Evolutionary conservation across 371 early-diverging fungal species (phyloP), one percentile per base, ranked within the genome.

Genomic region (Capniomyces stellatus): DNA sequence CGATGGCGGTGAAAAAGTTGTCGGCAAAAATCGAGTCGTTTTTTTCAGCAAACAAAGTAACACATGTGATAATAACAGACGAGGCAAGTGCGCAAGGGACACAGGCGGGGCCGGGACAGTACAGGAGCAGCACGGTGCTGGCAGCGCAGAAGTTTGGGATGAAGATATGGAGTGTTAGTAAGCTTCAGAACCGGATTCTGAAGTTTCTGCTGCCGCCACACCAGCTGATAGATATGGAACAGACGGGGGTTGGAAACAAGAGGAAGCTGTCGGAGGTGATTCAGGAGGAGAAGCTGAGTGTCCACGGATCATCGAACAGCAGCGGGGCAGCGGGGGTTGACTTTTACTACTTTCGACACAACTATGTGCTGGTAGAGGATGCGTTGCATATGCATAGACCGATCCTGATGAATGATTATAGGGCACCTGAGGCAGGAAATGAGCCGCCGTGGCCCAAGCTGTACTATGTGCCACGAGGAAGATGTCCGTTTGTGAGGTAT

Each of bases 371-470:
- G 48, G 67, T 60, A 13, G 68, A 67, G 40, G 68, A 67, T 21
- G 55, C 46, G 3, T 59, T 58, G 23, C 63, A 67, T 24, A 46
- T 67, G 15, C 52, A 56, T 25, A 62, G 64, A 42, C 68, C 68
- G 25, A 58, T 64, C 1, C 62, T 67, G 3, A 25, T 67, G 21
- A 63, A 63, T 56, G 68, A 67, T 46, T 67, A 54, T 40, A 60
- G 57, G n/a, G 59, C 59, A 46, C 63, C 68, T 18, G 60, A 68
- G 52, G 49, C 48, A 8, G 68, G 68, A 27, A 49, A 51, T 39
- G 64, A 62, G 51, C 60, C 65, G 25, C 69, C 68, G 41, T 67
- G 68, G 68, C 68, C 68, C 51, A 68, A 67, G 58, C 58, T 67
- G 39, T 67, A 67, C 44, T 66, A 66, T 60, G 68, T 67, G 12